Base-by-base conservation (phyloP, 169 alveolate species). In the Babesia bigemina region DNA sequence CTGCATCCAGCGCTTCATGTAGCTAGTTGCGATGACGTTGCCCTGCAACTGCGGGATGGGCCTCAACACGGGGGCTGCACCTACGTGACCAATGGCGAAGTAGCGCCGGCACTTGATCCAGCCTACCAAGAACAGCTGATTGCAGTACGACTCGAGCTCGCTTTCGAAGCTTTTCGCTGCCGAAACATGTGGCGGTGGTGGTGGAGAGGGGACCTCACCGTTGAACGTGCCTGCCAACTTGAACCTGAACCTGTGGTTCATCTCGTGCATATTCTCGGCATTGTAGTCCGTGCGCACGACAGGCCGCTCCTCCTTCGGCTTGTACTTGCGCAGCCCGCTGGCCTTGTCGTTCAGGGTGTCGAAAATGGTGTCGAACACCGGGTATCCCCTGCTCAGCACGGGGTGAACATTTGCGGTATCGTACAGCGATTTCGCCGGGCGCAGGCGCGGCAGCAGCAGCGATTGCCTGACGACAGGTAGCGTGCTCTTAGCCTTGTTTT, bases 1-100 rank as follows among this genome's bases (percentile, higher is more conserved):
- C 52, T 75, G 82, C 86, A 83, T 73, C 90, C 90, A 83, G 45
- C 90, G 85, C 61, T 83, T 83, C 90, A 83, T 73, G 56, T 83
- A 78, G 45, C 79, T 59, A n/a, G 86, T 74, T 50, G 86, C 81
- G 75, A 83, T 83, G 28, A 83, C 90, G 53, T 83, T 75, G 26
- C 90, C 90, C 65, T 83, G 90, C 17, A 83, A 72, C 90, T 83
- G 57, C 28, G 14, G 24, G 6, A 16, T 47, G 3, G 48, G 33
- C 16, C 29, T 14, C 44, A 24, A 2, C 2, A 63, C 4, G 12
- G 56, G n/a, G 3, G 22, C 36, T 10, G 50, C 19, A 75, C 77
- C 19, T 59, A 83, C 90, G 69, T 83, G 90, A 29, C 90, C 90
- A 47, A 75, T 67, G 50, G 90, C 85, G 56, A 83, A 83, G 29